Evolutionary conservation across 1,284 basidiomycete species (phyloP), one percentile per base, ranked within the genome.

Genomic region (Tilletiaria anomala): DNA sequence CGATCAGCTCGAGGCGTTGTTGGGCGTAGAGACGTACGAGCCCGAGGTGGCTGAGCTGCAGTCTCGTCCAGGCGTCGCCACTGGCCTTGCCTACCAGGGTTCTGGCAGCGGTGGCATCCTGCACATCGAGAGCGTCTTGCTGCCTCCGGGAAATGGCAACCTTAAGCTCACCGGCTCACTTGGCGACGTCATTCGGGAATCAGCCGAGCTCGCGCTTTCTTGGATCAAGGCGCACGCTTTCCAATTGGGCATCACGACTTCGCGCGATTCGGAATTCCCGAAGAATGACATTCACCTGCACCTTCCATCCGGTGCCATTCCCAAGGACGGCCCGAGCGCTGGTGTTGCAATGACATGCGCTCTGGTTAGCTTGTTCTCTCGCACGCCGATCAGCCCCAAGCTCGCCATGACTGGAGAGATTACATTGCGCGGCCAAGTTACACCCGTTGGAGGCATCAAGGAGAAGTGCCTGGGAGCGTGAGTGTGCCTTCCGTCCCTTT

Each of bases 271-370:
- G 34, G 82, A 86, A 62, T 79, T 82, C 22, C 80, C 81, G 54
- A 71, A 78, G 31, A 77, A 84, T 42, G 85, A 89, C 58, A 72
- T 89, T 8, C 87, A 91, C 55, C 69, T 89, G n/a, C 86, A 91
- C 61, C 70, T 89, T 31, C 85, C 85, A 1, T 75, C 80, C 1
- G 85, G 85, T 1, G 81, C 83, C 2, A 80, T 85, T 64, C 84
- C 80, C 72, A 89, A 89, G 70, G 86, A 89, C 61, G 86, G 86
- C 0, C 85, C 85, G 36, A 50, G 53, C 53, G 85, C 86, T 0
- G 86, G 86, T 4, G 75, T 88, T 15, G 83, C 85, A 2, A 84
- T 89, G 77, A 77, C 78, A 1, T 83, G 83, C 54, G 84, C 85
- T 0, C 75, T 89, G 40, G 82, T 87, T 11, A 84, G 82, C 4